phyloP scores from a whole-genome alignment of 768 basidiomycete species.

The Phanerodontia chrysosporium region DNA sequence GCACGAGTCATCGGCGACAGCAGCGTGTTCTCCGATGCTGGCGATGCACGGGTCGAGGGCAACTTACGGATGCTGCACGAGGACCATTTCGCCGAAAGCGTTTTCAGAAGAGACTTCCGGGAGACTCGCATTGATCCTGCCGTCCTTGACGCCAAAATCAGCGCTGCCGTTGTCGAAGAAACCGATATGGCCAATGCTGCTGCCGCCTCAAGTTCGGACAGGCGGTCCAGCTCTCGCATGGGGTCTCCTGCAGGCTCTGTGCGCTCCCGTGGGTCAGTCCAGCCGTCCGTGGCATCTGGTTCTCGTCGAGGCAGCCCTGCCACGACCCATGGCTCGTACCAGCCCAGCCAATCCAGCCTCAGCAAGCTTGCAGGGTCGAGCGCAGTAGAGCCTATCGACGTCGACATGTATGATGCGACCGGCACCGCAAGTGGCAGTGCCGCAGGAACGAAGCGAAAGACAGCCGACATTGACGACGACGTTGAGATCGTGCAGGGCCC shows the following conservation, averaged over 20 bases:
- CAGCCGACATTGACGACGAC: slow-evolving; percentile 27
- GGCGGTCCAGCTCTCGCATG: slow-evolving; percentile 35
- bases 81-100: slow-evolving; percentile 52
- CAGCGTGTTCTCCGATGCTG: slow-evolving; percentile 55
- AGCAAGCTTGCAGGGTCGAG: slow-evolving; percentile 29
- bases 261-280: slow-evolving; percentile 32
- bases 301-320: slow-evolving; percentile 20
- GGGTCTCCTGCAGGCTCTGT: slow-evolving; percentile 48
- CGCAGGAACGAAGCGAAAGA: slow-evolving; percentile 45
- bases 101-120: slow-evolving; percentile 75
- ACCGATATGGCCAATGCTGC: slow-evolving; percentile 14
- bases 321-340: slow-evolving; percentile 28
- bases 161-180: slow-evolving; percentile 25
- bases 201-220: slow-evolving; percentile 5
- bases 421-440: neutral
- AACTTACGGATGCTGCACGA: slow-evolving; percentile 64
- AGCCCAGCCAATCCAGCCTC: slow-evolving; percentile 43
- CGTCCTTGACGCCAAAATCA: slow-evolving; percentile 16
- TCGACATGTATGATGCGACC: slow-evolving; percentile 40
- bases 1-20: slow-evolving; percentile 24
- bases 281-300: slow-evolving; percentile 5
- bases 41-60: slow-evolving; percentile 34
- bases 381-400: slow-evolving; percentile 33
- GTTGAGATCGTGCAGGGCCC: slow-evolving; percentile 26
- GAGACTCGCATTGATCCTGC: slow-evolving; percentile 53